phyloP scores from a whole-genome alignment of 2,329 filamentous ascomycete species.

The Atkinsonella hypoxylon region DNA sequence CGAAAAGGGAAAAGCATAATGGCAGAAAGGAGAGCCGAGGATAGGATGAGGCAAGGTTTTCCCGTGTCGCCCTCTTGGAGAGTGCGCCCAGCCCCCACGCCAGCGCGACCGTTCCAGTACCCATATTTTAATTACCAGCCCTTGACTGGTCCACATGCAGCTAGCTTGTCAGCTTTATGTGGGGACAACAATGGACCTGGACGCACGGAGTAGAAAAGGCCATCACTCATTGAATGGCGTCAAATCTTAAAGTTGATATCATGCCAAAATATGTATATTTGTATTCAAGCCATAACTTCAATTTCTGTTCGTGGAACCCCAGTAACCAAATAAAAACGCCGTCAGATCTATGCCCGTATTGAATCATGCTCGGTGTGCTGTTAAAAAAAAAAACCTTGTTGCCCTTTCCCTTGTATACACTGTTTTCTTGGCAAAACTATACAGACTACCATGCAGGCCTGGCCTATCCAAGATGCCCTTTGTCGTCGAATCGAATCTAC shows the following conservation, averaged over 20 bases:
- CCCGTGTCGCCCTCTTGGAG: too few relatives aligned
- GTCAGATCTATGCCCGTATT: neutral
- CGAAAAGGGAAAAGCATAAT: neutral
- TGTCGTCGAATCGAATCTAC: too few relatives aligned
- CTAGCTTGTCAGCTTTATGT: too few relatives aligned
- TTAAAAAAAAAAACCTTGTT: neutral
- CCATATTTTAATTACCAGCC: too few relatives aligned
- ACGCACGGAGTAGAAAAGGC: too few relatives aligned
- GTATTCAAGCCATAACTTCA: slow-evolving; percentile 1
- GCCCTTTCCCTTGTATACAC: neutral
- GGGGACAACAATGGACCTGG: too few relatives aligned
- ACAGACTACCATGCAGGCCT: neutral
- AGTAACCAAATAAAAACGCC: neutral
- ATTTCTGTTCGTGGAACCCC: neutral
- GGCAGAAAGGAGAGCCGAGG: neutral
- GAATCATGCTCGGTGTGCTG: neutral
- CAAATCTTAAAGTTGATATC: neutral
- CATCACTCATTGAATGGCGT: neutral
- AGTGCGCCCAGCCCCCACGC: too few relatives aligned
- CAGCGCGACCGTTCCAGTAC: too few relatives aligned
- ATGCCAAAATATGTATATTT: neutral
- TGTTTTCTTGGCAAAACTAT: neutral
- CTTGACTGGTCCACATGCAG: too few relatives aligned
- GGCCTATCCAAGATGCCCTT: too few relatives aligned
- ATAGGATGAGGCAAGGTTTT: too few relatives aligned